phyloP scores from a whole-genome alignment of 2,329 filamentous ascomycete genomes.

The Coniochaeta pulveracea region DNA sequence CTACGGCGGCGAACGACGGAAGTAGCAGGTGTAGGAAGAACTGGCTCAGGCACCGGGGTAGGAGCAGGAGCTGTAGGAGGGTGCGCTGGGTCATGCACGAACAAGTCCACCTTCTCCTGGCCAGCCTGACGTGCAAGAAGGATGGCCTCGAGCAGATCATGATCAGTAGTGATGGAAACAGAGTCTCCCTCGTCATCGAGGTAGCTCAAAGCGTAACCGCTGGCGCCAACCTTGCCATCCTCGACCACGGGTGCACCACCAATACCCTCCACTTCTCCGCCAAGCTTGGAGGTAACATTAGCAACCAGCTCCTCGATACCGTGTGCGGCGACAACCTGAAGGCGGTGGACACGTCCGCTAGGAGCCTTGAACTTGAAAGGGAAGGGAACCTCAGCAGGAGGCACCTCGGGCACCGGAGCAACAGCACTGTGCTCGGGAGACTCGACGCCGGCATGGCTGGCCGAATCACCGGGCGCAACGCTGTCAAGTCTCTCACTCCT shows the following conservation, averaged over 20 bases:
- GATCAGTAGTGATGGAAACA: constrained; percentile 91
- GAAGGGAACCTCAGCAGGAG: constrained; percentile 66
- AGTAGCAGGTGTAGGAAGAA: constrained; percentile 28
- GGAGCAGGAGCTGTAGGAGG: constrained; percentile 46
- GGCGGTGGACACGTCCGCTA: constrained; percentile 81
- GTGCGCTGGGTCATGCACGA: constrained; percentile 87
- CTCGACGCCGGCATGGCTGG: constrained; percentile 78
- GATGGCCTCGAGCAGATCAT: constrained; percentile 85
- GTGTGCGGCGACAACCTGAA: constrained; percentile 72
- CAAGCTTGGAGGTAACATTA: constrained; percentile 74
- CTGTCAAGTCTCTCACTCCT: constrained; percentile 66
- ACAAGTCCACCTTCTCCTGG: constrained; percentile 91
- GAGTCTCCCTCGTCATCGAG: constrained; percentile 94
- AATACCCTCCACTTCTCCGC: constrained; percentile 68
- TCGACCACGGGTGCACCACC: constrained; percentile 71
- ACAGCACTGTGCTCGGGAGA: constrained; percentile 59
- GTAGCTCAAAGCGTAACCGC: constrained; percentile 88
- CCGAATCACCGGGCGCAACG: constrained; percentile 85
- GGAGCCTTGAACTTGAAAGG: constrained; percentile 99
- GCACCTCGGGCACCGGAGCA: constrained; percentile 38
- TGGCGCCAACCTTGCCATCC: constrained; percentile 63
- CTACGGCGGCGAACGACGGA: constrained; percentile 40
- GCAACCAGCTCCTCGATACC: constrained; percentile 71
- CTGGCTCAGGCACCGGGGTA: constrained; percentile 21
- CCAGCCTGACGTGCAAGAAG: constrained; percentile 64